These are phyloP conservation scores for Aquilaria agallochum DNA, from an alignment of 441 rosid species.

Conservation along the genomic window DNA sequence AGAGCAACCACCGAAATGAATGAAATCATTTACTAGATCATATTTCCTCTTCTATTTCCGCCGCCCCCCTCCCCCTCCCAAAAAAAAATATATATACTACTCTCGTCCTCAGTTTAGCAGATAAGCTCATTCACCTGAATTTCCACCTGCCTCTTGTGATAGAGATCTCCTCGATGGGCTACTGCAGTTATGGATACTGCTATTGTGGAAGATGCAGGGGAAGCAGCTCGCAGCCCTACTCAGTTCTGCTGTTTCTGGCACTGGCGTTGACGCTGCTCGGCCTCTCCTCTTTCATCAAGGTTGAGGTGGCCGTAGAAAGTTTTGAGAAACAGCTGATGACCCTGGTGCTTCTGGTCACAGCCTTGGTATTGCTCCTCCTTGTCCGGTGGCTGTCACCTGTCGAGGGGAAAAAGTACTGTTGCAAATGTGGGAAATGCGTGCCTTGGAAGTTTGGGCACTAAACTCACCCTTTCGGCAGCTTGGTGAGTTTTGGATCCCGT, in stretches of 20 bases:
- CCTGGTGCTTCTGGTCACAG: conserved; percentile 29
- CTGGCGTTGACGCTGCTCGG: conserved; percentile 33
- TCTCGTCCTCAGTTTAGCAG: too few species aligned
- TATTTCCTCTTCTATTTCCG: not conserved
- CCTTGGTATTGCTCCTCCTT: conserved; percentile 24
- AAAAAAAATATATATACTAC: too few species aligned
- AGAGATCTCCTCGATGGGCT: conserved; percentile 6
- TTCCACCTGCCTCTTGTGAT: not conserved
- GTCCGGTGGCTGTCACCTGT: conserved; percentile 28
- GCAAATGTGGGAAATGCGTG: conserved; percentile 31
- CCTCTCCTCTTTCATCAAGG: conserved; percentile 32
- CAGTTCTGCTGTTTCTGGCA: conserved; percentile 33
- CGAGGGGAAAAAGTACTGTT: conserved; percentile 15
- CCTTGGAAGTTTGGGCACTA: conserved; percentile 29
- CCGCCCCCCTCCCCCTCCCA: not conserved
- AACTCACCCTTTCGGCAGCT: not conserved
- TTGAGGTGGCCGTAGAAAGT: conserved; percentile 19
- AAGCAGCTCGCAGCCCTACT: conserved; percentile 29
- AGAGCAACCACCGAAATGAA: conserved; percentile 7
- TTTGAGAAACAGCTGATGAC: conserved; percentile 21
- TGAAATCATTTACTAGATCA: too few species aligned
- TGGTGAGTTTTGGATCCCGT: not conserved
- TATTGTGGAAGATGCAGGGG: conserved; percentile 32
- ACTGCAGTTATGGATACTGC: conserved; percentile 20
- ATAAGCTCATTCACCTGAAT: not conserved